Base-by-base conservation (phyloP, 441 rosid genomes). In the Populus trichocarpa region DNA sequence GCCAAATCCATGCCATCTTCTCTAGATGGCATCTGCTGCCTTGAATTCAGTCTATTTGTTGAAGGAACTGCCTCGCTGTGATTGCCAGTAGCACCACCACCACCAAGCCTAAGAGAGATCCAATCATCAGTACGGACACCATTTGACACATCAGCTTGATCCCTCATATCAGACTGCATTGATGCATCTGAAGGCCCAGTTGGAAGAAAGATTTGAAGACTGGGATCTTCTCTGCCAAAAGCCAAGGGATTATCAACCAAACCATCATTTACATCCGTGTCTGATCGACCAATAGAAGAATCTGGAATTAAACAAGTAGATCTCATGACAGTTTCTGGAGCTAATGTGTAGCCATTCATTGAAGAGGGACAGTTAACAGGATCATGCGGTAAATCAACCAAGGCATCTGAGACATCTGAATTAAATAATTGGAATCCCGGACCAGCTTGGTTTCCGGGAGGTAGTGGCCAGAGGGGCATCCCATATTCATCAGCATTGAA, bases 51-150 rank as follows among this genome's bases (percentile, higher is more conserved):
- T 73, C 94, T 93, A 76, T 89, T 88, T 74, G 89, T 77, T 3
- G 66, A 25, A 72, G 83, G 38, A 40, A 81, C 78, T 57, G 90
- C 76, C 33, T 92, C 92, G 73, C 85, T 87, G 32, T 86, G 91
- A 83, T 83, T 81, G 67, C 90, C 88, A 73, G 84, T 75, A 12
- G 83, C 87, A 81, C 90, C 88, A 78, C 89, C 88, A 78, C 89
- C 99, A 63, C 99, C 99, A 75, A 97, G 94, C 78, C 94, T 91
- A 77, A 97, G 97, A 76, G 99, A 97, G 71, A 95, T 90, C 97
- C 97, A 97, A 80, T 92, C 99, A 69, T 93, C 98, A 67, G 85
- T 84, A 25, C 89, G 90, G 80, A 91, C 81, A 71, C 97, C 93
- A 81, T 94, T 94, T n/a, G 98, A 89, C 80, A 85, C 77, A 78